Percentiles rank a stretch among this genome's conserved stretches.
Evolutionary conservation across 345 rosid genomes (phyloP).

Genomic region (Linum lewisii): DNA sequence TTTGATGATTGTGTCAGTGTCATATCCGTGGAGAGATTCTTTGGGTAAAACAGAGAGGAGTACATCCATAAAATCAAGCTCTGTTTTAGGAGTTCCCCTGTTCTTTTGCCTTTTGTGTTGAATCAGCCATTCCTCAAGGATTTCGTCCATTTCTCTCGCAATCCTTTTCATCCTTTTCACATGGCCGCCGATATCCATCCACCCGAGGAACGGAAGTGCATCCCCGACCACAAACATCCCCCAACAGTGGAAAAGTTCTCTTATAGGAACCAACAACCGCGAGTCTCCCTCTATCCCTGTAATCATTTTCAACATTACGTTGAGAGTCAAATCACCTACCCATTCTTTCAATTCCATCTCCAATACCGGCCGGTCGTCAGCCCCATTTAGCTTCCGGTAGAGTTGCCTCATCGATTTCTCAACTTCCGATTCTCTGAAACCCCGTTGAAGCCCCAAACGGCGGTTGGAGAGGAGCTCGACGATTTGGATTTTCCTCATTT

Average conservation of each 20-base stretch:
- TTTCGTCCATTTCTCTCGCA: slow-evolving; percentile 18
- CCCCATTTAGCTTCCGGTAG: slow-evolving; percentile 14
- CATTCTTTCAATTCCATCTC: slow-evolving; percentile 28
- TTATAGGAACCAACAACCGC: slow-evolving; percentile 11
- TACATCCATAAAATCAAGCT: slow-evolving; percentile 14
- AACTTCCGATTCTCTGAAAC: slow-evolving; percentile 19
- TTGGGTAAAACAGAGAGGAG: slow-evolving; percentile 14
- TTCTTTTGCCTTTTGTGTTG: slow-evolving; percentile 21
- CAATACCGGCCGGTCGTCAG: slow-evolving; percentile 5
- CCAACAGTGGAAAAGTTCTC: slow-evolving; percentile 12
- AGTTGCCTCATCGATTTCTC: slow-evolving; percentile 13
- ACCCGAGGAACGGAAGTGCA: not conserved
- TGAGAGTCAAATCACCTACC: slow-evolving; percentile 23
- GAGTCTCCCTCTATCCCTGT: too few species aligned
- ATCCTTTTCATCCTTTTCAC: slow-evolving; percentile 12
- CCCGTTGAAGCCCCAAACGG: slow-evolving; percentile 19
- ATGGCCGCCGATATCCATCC: not conserved
- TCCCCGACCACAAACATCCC: slow-evolving; percentile 6
- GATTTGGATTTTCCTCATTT: slow-evolving; percentile 26
- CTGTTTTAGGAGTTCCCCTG: not conserved
- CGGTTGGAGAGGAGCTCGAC: slow-evolving; percentile 23
- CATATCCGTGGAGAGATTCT: slow-evolving; percentile 13
- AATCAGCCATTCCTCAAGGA: slow-evolving; percentile 21
- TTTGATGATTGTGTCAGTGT: slow-evolving; percentile 15
- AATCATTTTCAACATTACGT: slow-evolving; percentile 27